Evolutionary conservation across 1,284 basidiomycete species (phyloP).

Genomic region (Cryptococcus sp.): DNA sequence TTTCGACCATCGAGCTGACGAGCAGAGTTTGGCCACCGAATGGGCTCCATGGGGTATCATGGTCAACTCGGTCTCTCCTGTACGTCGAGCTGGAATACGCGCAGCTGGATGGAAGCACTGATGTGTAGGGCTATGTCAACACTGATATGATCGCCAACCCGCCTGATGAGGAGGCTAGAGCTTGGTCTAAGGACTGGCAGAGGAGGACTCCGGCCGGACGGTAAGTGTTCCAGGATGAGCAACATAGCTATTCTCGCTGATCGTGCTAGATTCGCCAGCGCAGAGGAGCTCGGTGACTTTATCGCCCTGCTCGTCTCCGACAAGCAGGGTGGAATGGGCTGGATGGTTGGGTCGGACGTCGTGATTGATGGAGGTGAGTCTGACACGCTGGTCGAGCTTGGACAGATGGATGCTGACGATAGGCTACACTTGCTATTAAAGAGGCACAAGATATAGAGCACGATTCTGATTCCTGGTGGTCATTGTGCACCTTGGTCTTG

Average conservation of each 20-base stretch:
- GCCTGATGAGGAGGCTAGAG: slow-evolving; percentile 16
- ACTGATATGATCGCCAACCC: slow-evolving; percentile 46
- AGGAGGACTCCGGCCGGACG: slow-evolving; percentile 36
- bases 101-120: neutral
- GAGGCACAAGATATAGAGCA: neutral
- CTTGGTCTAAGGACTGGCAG: slow-evolving; percentile 35
- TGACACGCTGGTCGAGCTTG: too few relatives aligned
- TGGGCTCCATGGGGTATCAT: slow-evolving; percentile 43
- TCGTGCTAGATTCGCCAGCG: slow-evolving; percentile 28
- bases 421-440: neutral
- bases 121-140: slow-evolving; percentile 33
- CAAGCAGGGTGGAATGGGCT: slow-evolving; percentile 25
- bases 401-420: neutral
- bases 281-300: slow-evolving; percentile 40
- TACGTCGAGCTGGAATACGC: slow-evolving; percentile 7
- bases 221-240: slow-evolving; percentile 10
- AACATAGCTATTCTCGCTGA: neutral
- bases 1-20: neutral
- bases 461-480: too few relatives aligned
- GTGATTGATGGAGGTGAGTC: slow-evolving; percentile 43
- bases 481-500: too few relatives aligned
- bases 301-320: slow-evolving; percentile 34
- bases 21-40: slow-evolving; percentile 41
- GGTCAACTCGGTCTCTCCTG: slow-evolving; percentile 45
- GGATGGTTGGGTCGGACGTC: slow-evolving; percentile 43